Percentiles rank a stretch among this genome's conserved stretches.
These are phyloP conservation scores for Cicer pinnatifidum DNA, from an alignment of 306 rosid species.

Conservation along the genomic window DNA sequence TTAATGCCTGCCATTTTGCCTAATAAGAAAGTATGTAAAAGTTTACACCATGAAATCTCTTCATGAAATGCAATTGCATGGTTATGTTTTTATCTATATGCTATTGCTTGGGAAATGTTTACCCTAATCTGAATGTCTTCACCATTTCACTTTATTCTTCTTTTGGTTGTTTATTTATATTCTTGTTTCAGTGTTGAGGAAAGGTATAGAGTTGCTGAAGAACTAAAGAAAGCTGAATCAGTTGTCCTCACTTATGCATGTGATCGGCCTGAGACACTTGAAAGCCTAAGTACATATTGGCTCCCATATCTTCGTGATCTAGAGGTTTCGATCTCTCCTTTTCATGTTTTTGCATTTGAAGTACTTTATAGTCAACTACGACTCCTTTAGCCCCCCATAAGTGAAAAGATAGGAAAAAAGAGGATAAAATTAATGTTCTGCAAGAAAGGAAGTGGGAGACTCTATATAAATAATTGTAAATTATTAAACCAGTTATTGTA, in stretches of 20 bases:
- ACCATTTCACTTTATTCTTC: background rate
- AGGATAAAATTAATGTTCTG: background rate
- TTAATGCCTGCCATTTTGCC: conserved; percentile 5
- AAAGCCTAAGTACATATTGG: conserved; percentile 82
- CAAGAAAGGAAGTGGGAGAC: background rate
- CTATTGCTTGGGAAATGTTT: background rate
- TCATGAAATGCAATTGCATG: background rate
- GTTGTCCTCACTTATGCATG: conserved; percentile 96
- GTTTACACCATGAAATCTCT: background rate
- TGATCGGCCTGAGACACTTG: conserved; percentile 84
- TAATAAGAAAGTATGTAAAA: background rate
- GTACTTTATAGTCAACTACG: background rate
- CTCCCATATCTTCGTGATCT: conserved; percentile 92
- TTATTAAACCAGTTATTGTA: conserved; percentile 1
- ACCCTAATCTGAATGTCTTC: conserved; percentile 8
- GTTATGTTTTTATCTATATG: conserved; percentile 8
- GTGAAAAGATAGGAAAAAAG: conserved; percentile 8
- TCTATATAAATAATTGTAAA: background rate
- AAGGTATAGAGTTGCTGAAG: conserved; percentile 83
- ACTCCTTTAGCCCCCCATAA: background rate
- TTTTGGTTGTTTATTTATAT: background rate
- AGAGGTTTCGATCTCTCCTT: conserved; percentile 60
- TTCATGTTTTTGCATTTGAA: background rate
- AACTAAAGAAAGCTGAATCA: conserved; percentile 89
- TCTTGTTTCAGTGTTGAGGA: conserved; percentile 68